phyloP scores from a whole-genome alignment of 2,329 filamentous ascomycete species.

The Penicillium sp. region DNA sequence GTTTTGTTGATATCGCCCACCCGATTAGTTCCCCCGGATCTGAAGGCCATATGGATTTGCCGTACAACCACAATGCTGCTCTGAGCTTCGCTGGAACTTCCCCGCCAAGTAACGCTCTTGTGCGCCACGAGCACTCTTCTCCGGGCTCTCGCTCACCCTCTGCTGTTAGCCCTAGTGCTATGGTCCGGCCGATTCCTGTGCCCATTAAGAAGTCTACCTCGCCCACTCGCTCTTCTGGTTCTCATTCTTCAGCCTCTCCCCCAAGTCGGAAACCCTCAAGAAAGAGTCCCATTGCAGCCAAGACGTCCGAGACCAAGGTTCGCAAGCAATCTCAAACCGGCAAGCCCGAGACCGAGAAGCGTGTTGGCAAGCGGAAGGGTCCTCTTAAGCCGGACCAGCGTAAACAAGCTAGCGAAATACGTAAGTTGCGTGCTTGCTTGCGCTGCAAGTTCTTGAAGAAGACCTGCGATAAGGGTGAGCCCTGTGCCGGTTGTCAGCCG shows the following conservation, averaged over 20 bases:
- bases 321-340: conserved; percentile 70
- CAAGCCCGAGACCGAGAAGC: conserved; percentile 90
- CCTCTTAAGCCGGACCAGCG: conserved; percentile 90
- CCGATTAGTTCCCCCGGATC: conserved; percentile 82
- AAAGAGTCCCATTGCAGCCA: conserved; percentile 75
- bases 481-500: conserved; percentile 90
- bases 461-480: conserved; percentile 96
- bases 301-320: conserved; percentile 79
- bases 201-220: conserved; percentile 49
- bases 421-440: conserved; percentile 88
- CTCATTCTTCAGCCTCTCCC: conserved; percentile 60
- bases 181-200: conserved; percentile 64
- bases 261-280: conserved; percentile 64
- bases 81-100: conserved; percentile 26
- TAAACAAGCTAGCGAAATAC: conserved; percentile 94
- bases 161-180: conserved; percentile 65
- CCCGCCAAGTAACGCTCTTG: conserved; percentile 29
- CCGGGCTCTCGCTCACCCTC: conserved; percentile 45
- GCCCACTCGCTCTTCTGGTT: conserved; percentile 61
- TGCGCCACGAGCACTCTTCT: conserved; percentile 43
- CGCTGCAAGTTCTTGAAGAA: conserved; percentile 99
- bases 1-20: conserved; percentile 79
- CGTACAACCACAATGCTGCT: conserved; percentile 33
- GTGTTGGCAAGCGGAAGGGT: conserved; percentile 84
- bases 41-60: conserved; percentile 67